phyloP scores from a whole-genome alignment of 2,329 filamentous ascomycete species.

The Epichloe festucae region DNA sequence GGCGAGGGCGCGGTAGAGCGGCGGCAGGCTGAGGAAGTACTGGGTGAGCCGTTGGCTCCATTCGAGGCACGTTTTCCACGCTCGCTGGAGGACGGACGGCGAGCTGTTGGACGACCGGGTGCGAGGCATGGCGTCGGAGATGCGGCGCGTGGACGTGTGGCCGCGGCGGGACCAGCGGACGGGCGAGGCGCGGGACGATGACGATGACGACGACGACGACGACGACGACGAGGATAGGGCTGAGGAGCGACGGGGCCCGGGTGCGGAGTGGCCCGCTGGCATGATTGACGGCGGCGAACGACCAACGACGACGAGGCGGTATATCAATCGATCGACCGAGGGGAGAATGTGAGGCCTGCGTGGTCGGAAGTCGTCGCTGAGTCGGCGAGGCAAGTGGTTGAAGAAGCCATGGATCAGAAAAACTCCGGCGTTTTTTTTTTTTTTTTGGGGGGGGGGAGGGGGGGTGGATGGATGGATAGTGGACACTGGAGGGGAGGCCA shows the following conservation, averaged over 20 bases:
- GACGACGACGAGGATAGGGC: not conserved
- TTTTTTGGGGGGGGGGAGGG: too few relatives aligned
- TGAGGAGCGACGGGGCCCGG: not conserved
- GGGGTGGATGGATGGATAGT: too few relatives aligned
- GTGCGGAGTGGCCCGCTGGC: too few relatives aligned
- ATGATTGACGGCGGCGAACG: too few relatives aligned
- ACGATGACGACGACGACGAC: not conserved
- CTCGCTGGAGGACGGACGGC: slow-evolving; percentile 28
- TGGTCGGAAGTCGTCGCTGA: too few relatives aligned
- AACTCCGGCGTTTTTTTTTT: too few relatives aligned
- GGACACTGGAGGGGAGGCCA: too few relatives aligned
- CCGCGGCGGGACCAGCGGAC: slow-evolving; percentile 7
- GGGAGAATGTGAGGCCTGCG: too few relatives aligned
- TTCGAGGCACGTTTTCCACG: slow-evolving; percentile 21
- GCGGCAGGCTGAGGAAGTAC: slow-evolving; percentile 42
- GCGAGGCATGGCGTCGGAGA: slow-evolving; percentile 20
- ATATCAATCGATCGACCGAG: too few relatives aligned
- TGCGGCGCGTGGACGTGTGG: slow-evolving; percentile 17
- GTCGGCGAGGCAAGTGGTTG: too few relatives aligned
- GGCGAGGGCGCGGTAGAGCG: slow-evolving; percentile 49
- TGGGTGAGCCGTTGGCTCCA: slow-evolving; percentile 28
- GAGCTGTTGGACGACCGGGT: not conserved
- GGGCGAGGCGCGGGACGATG: slow-evolving; percentile 2
- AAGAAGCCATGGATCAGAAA: too few relatives aligned
- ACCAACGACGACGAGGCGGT: too few relatives aligned